phyloP scores from a whole-genome alignment of 1,139 yeast species.

The Saccharomyces hybrid region DNA sequence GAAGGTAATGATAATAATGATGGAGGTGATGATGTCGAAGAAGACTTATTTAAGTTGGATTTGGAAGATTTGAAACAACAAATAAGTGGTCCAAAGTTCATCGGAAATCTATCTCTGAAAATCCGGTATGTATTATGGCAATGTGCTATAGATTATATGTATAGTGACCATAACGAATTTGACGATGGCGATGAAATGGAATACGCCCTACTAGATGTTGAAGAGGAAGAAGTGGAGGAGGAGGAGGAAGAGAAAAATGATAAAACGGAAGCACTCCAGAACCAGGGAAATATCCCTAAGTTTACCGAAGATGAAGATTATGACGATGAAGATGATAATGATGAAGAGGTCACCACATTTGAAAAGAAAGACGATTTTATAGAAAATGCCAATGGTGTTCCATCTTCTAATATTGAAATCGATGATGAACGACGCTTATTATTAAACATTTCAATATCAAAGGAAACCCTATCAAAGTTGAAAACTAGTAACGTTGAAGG shows the following conservation, averaged over 20 bases:
- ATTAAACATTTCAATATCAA: constrained; percentile 28
- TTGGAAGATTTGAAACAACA: constrained; percentile 34
- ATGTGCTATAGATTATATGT: constrained; percentile 56
- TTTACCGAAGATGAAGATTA: constrained; percentile 11
- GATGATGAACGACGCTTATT: constrained; percentile 18
- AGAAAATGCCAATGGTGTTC: constrained; percentile 2
- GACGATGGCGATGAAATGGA: constrained; percentile 22
- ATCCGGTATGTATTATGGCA: constrained; percentile 67
- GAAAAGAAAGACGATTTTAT: constrained; percentile 7
- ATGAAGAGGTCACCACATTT: constrained; percentile 27
- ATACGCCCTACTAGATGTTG: constrained; percentile 13
- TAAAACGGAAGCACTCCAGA: constrained; percentile 2
- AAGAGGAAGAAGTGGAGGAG: not conserved
- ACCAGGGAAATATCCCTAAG: constrained; percentile 15
- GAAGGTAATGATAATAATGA: constrained; percentile 9
- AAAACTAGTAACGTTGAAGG: constrained; percentile 25
- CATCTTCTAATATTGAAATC: constrained; percentile 10
- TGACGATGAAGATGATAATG: constrained; percentile 23
- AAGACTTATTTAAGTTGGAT: constrained; percentile 28
- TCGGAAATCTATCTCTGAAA: constrained; percentile 53
- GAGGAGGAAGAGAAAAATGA: not conserved
- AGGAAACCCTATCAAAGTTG: constrained; percentile 24
- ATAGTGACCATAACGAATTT: constrained; percentile 26
- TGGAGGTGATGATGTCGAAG: constrained; percentile 14
- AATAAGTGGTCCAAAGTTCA: constrained; percentile 45